These are phyloP conservation scores for Ogataea ganodermae DNA, from an alignment of 805 yeast genomes.

Conservation along the genomic window DNA sequence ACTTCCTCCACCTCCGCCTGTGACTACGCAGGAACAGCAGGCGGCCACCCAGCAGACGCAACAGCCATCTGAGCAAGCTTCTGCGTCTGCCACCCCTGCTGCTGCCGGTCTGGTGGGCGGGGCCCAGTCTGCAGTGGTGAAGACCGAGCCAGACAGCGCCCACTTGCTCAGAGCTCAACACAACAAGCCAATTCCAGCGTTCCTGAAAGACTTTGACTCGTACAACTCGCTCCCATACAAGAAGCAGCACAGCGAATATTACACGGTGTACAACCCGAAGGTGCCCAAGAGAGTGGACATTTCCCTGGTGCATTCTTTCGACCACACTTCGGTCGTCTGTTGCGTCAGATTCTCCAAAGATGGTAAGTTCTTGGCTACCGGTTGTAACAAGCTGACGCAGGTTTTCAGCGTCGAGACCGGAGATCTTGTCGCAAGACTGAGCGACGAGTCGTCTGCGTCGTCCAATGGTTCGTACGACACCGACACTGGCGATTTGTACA, in stretches of 20 bases:
- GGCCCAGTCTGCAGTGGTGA: conserved; percentile 19
- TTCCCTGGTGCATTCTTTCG: conserved; percentile 84
- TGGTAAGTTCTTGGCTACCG: conserved; percentile 93
- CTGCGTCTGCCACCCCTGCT: conserved; percentile 34
- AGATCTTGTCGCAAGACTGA: conserved; percentile 79
- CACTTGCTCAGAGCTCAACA: conserved; percentile 49
- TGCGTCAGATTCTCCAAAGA: conserved; percentile 91
- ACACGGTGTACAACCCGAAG: conserved; percentile 87
- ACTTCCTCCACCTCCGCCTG: conserved; percentile 29
- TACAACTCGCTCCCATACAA: conserved; percentile 73
- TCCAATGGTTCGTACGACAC: conserved; percentile 51
- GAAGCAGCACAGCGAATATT: conserved; percentile 82
- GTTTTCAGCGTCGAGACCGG: conserved; percentile 93
- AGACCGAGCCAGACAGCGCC: conserved; percentile 36
- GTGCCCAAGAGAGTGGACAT: conserved; percentile 77
- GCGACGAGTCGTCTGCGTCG: conserved; percentile 68
- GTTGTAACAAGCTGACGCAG: conserved; percentile 94
- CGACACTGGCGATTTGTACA: conserved; percentile 81
- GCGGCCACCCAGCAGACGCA: conserved; percentile 23
- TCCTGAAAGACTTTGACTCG: conserved; percentile 77
- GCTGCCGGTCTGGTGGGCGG: conserved; percentile 29
- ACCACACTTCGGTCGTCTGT: conserved; percentile 93
- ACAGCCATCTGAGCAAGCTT: conserved; percentile 24
- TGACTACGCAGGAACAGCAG: conserved; percentile 22
- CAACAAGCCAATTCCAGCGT: conserved; percentile 79